These are phyloP conservation scores for Termitomyces sp. DNA, from an alignment of 768 basidiomycete species.

Conservation along the genomic window DNA sequence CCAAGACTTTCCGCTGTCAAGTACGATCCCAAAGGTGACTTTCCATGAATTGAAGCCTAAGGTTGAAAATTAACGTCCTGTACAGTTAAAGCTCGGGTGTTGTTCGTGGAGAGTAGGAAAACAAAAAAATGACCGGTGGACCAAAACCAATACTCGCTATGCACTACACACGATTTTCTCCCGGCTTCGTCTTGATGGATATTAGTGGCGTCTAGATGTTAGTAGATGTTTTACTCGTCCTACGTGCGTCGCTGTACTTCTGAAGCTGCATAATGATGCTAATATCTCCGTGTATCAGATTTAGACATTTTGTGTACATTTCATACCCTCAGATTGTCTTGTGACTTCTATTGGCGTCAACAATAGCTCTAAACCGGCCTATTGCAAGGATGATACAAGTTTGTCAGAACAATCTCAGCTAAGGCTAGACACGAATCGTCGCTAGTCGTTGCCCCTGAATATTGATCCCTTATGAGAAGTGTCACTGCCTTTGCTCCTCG, in stretches of 20 bases:
- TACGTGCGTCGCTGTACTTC: background rate
- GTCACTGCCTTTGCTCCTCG: no score
- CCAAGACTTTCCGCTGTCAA: slow-evolving; percentile 88
- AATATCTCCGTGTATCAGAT: background rate
- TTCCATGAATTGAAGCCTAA: background rate
- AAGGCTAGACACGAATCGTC: background rate
- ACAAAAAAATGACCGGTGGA: slow-evolving; percentile 47
- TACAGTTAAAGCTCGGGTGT: slow-evolving; percentile 64
- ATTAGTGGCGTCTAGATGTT: background rate
- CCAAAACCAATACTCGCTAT: background rate
- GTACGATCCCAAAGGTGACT: slow-evolving; percentile 82
- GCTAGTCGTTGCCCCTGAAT: background rate
- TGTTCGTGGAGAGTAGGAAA: slow-evolving; percentile 80
- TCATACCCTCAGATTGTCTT: background rate
- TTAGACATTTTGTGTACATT: background rate
- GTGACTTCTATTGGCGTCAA: background rate
- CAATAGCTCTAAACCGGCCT: background rate
- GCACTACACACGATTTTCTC: background rate
- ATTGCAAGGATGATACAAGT: background rate
- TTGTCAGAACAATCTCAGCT: no score
- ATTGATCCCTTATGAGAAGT: background rate
- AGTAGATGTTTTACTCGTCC: background rate
- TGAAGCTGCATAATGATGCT: background rate
- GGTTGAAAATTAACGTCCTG: background rate
- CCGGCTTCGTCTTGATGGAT: background rate